Evolutionary conservation across 148 eudicot genomes (phyloP), one percentile per base, ranked within the genome.

Genomic region (Nepenthes mirabilis): DNA sequence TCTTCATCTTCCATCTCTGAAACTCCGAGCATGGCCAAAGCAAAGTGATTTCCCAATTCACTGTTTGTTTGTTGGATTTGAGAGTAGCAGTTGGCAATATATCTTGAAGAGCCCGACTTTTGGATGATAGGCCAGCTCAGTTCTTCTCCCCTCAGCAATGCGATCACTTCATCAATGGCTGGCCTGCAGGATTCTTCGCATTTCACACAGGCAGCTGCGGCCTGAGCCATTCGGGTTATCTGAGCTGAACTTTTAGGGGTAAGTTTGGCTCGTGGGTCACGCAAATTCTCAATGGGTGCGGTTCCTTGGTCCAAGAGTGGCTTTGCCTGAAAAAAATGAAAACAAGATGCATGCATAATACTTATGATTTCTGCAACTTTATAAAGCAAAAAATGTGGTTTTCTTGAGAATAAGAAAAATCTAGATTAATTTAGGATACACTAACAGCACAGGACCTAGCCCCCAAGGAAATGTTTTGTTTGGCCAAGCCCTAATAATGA

Each of bases 11-110:
- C 99, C 34, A 80, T 65, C 10, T 93, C 95, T 2, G 93, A 70
- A 63, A 79, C 96, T 43, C 95, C 96, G 3, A 89, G 79, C 99
- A 93, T 89, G 14, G 99, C 99, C 71, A 93, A 36, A 36, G 97
- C 89, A 58, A 93, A 70, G 72, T 93, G 97, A 69, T 75, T 73
- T 60, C 68, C 89, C 74, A 84, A 79, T 68, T 86, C 89, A 12
- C 80, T 80, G 55, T 65, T 80, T 37, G 86, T 77, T 65, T 65
- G 79, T 55, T 77, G 83, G 8, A 66, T 63, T 45, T 73, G 80
- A 60, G 75, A 40, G 64, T 71, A 64, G 52, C 56, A 59, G 52
- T 72, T 85, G 34, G 66, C 52, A 13, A 76, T 59, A 37, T 43
- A 56, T 60, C 75, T 67, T 23, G 74, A 70, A 14, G 70, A 69